Percentiles rank a stretch among this genome's conserved stretches.
These are phyloP conservation scores for Fusarium odoratissimum DNA, from an alignment of 2,329 filamentous ascomycete species.

Conservation along the genomic window DNA sequence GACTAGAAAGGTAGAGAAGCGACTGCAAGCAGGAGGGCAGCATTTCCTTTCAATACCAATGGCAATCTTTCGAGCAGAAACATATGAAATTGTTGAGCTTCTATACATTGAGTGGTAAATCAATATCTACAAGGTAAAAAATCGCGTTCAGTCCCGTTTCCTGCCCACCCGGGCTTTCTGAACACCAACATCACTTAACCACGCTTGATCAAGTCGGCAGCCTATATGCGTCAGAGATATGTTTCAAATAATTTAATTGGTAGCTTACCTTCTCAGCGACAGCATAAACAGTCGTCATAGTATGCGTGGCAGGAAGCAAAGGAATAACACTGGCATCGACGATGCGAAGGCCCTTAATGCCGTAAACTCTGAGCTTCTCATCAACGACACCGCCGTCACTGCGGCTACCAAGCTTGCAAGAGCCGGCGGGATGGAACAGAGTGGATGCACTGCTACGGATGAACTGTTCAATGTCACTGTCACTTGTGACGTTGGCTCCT, in stretches of 20 bases:
- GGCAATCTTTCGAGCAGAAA: background rate
- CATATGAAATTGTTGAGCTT: too few species aligned
- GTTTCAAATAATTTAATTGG: rapidly evolving
- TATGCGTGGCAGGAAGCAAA: conserved; percentile 40
- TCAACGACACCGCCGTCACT: conserved; percentile 54
- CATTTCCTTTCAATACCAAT: background rate
- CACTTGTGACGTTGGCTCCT: conserved; percentile 18
- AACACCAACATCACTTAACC: background rate
- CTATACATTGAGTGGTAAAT: background rate
- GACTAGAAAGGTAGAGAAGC: background rate
- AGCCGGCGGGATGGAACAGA: conserved; percentile 36
- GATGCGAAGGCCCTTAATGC: conserved; percentile 45
- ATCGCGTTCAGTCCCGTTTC: background rate
- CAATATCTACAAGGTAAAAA: background rate
- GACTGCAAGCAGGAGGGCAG: background rate
- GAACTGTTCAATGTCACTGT: conserved; percentile 29
- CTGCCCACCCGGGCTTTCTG: background rate
- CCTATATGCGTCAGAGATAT: background rate
- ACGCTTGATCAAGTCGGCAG: conserved; percentile 30
- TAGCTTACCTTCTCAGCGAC: conserved; percentile 44
- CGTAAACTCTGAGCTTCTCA: conserved; percentile 40
- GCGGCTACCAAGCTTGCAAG: conserved; percentile 53
- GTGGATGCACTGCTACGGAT: conserved; percentile 23
- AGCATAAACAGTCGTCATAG: conserved; percentile 45
- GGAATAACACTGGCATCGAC: conserved; percentile 52